Conservation (phyloP, 2,329 filamentous ascomycete species). For the Ascochyta fabae region DNA sequence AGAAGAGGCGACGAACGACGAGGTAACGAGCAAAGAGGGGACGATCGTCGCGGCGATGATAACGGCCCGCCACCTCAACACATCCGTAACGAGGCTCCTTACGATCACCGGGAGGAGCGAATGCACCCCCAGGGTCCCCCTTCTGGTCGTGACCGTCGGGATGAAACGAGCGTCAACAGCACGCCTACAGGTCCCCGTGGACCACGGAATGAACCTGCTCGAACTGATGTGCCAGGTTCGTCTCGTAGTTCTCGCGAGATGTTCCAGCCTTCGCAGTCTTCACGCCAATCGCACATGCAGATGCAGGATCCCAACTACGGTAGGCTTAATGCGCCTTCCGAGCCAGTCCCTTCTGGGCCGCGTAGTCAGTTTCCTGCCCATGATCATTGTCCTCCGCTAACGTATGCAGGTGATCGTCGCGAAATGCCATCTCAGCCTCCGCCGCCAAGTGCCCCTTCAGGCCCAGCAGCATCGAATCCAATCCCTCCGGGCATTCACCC, state of each 20-base stretch:
- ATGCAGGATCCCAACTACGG: slow-evolving; percentile 57
- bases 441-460: slow-evolving; percentile 43
- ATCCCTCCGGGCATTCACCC: slow-evolving; percentile 60
- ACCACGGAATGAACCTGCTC: slow-evolving; percentile 45
- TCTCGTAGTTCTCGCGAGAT: slow-evolving; percentile 48
- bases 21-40: slow-evolving; percentile 28
- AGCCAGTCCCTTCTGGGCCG: slow-evolving; percentile 62
- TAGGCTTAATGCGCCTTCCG: slow-evolving; percentile 55
- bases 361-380: slow-evolving; percentile 47
- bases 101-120: slow-evolving; percentile 45
- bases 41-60: slow-evolving; percentile 38
- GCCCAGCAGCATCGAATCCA: slow-evolving; percentile 28
- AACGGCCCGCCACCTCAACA: slow-evolving; percentile 31
- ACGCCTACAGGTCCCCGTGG: slow-evolving; percentile 62
- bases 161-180: slow-evolving; percentile 38
- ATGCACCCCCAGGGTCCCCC: slow-evolving; percentile 28
- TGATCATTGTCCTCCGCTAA: slow-evolving; percentile 5
- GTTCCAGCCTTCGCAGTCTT: slow-evolving; percentile 45
- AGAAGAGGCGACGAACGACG: slow-evolving; percentile 33
- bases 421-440: slow-evolving; percentile 34
- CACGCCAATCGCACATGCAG: slow-evolving; percentile 44
- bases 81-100: slow-evolving; percentile 31
- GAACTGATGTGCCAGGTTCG: slow-evolving; percentile 10
- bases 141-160: slow-evolving; percentile 49
- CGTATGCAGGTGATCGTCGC: slow-evolving; percentile 32